These are phyloP conservation scores for Petasospora fabianii DNA, from an alignment of 1,139 yeast species.

Conservation along the genomic window DNA sequence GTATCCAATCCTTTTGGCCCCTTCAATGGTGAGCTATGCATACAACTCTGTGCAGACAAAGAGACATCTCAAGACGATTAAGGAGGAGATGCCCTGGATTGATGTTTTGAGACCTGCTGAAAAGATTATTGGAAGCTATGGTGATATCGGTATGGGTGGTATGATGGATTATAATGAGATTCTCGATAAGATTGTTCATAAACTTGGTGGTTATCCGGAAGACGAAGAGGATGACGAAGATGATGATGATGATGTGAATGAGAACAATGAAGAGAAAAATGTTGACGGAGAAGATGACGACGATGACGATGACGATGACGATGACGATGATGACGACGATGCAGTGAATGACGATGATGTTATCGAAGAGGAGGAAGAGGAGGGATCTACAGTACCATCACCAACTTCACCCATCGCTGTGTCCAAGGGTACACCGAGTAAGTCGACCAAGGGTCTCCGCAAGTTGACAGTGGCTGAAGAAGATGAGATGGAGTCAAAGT, in stretches of 20 bases:
- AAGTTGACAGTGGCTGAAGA: slow-evolving; percentile 20
- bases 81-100: slow-evolving; percentile 90
- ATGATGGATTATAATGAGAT: slow-evolving; percentile 91
- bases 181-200: slow-evolving; percentile 76
- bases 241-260: slow-evolving; percentile 46
- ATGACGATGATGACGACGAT: slow-evolving; percentile 26
- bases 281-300: slow-evolving; percentile 38
- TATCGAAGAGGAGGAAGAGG: slow-evolving; percentile 10
- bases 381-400: slow-evolving; percentile 1
- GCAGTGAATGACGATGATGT: slow-evolving; percentile 14
- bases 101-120: slow-evolving; percentile 88
- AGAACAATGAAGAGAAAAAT: slow-evolving; percentile 40
- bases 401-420: slow-evolving; percentile 4
- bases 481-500: slow-evolving; percentile 9
- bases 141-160: slow-evolving; percentile 94
- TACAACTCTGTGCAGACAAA: slow-evolving; percentile 85
- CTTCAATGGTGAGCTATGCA: slow-evolving; percentile 91
- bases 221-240: slow-evolving; percentile 77
- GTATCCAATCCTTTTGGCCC: slow-evolving; percentile 83
- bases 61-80: slow-evolving; percentile 68
- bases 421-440: slow-evolving; percentile 15
- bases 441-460: slow-evolving; percentile 11
- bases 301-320: slow-evolving; percentile 30
- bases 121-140: slow-evolving; percentile 66
- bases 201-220: slow-evolving; percentile 89